phyloP scores from a whole-genome alignment of 2,329 filamentous ascomycete genomes.

The Monilinia fructicola region DNA sequence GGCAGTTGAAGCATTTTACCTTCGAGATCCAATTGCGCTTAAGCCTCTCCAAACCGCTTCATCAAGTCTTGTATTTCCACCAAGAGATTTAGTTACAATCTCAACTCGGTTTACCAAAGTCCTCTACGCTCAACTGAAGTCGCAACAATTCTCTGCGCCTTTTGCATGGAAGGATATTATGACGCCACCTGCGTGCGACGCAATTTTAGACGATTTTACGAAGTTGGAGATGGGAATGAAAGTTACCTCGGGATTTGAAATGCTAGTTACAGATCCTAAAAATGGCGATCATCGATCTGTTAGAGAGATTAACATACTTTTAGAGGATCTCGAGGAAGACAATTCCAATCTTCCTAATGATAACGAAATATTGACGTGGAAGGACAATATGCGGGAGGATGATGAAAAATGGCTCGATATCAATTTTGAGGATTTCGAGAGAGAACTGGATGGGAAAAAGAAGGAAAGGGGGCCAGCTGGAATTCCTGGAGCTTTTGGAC shows the following conservation, averaged over 20 bases:
- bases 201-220: slow-evolving; percentile 35
- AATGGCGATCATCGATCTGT: slow-evolving; percentile 67
- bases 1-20: slow-evolving; percentile 87
- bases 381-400: slow-evolving; percentile 62
- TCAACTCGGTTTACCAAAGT: slow-evolving; percentile 84
- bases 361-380: slow-evolving; percentile 71
- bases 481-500: slow-evolving; percentile 34
- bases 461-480: slow-evolving; percentile 43
- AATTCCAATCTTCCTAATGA: slow-evolving; percentile 62
- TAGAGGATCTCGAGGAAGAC: slow-evolving; percentile 61
- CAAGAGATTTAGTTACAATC: slow-evolving; percentile 74
- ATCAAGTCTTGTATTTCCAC: slow-evolving; percentile 63
- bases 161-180: slow-evolving; percentile 49
- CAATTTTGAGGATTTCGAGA: slow-evolving; percentile 83
- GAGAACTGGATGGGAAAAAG: slow-evolving; percentile 62
- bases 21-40: slow-evolving; percentile 77
- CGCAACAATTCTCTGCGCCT: slow-evolving; percentile 75
- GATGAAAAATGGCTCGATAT: slow-evolving; percentile 92
- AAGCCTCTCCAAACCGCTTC: slow-evolving; percentile 62
- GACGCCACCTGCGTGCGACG: slow-evolving; percentile 37
- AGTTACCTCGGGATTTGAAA: slow-evolving; percentile 84
- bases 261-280: slow-evolving; percentile 68
- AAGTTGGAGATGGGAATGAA: slow-evolving; percentile 80
- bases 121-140: slow-evolving; percentile 85
- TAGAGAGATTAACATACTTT: slow-evolving; percentile 71